Percentiles rank a stretch among this genome's conserved stretches.
phyloP scores from a whole-genome alignment of 352 stramenopile species.

The Phytophthora colocasiae region DNA sequence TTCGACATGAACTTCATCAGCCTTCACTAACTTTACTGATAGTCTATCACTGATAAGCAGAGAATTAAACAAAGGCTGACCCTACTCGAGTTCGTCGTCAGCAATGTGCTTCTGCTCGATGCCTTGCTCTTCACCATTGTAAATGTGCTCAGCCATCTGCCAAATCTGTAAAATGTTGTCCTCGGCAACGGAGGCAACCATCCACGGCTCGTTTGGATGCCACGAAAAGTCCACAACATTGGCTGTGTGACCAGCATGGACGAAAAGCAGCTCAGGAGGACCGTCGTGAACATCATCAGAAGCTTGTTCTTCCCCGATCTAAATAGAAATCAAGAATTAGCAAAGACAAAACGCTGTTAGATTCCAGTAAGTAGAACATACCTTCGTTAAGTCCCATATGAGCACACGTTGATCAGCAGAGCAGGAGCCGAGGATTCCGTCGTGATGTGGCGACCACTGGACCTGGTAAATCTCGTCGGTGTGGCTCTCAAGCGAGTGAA shows the following conservation, averaged over 20 bases:
- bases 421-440: constrained; percentile 96
- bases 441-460: constrained; percentile 96
- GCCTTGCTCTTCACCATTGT: constrained; percentile 88
- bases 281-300: constrained; percentile 97
- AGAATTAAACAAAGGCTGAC: neutral
- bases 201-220: constrained; percentile 96
- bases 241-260: constrained; percentile 98
- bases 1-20: neutral
- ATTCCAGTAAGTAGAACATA: constrained; percentile 5
- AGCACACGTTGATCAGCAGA: constrained; percentile 95
- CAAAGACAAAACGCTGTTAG: neutral
- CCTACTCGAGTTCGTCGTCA: constrained; percentile 79
- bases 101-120: constrained; percentile 55
- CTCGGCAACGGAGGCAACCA: constrained; percentile 96
- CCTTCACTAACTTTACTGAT: neutral
- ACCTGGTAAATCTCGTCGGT: constrained; percentile 97
- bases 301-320: constrained; percentile 96
- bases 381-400: constrained; percentile 96
- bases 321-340: constrained; percentile 53
- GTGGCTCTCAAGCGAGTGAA: constrained; percentile 96
- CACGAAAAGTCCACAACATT: constrained; percentile 98
- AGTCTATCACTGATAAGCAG: too few relatives aligned
- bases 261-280: constrained; percentile 98
- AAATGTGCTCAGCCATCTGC: constrained; percentile 99
- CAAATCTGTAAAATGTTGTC: constrained; percentile 99